Evolutionary conservation across 2,329 filamentous ascomycete species (phyloP), one percentile per base, ranked within the genome.

Genomic region (Aschersonia sp.): DNA sequence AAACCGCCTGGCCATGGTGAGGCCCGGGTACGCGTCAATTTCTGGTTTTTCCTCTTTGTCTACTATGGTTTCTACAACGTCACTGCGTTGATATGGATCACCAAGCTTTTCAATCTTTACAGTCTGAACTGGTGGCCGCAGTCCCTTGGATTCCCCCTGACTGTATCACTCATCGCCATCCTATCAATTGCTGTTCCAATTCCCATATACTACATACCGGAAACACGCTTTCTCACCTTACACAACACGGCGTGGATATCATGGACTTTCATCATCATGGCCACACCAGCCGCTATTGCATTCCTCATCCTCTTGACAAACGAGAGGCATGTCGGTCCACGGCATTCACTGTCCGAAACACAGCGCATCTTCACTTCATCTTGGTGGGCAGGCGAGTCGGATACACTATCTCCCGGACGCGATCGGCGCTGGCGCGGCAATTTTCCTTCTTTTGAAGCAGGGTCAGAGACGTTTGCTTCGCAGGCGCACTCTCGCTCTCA

Each of bases 1-100:
- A 74, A 71, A 47, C 63, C 67, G 1, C 78, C 79, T 0, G 80
- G 79, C 30, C 78, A 84, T 66, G 80, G 80, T 50, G 69, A 73
- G 54, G 77, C 79, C 5, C 68, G 74, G 42, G 80, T 84, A 4
- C 73, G 76, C 52, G 74, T 84, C 54, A 82, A 81, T 65, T 84
- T 84, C 57, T 84, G 80, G 80, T 83, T 82, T 68, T 84, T 84
- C 57, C 67, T 84, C 40, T 74, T 82, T 45, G 74, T 82, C 49
- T 84, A 83, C 65, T 84, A 84, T 60, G 78, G 78, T 49, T 75
- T 82, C 54, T 84, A 84, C 62, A 83, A 80, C 58, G 57, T 83
- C 30, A 81, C 78, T 4, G 80, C 80, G 2, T 64, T 84, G 54
- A 74, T 82, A 51, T 84, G 80, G 78, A 82, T 84, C 58, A 84